A percentile compares a stretch with the other conserved stretches of the same genome.
These are phyloP conservation scores for Hypoxylon lienhwacheense DNA, from an alignment of 495 filamentous ascomycete genomes.

Conservation along the genomic window DNA sequence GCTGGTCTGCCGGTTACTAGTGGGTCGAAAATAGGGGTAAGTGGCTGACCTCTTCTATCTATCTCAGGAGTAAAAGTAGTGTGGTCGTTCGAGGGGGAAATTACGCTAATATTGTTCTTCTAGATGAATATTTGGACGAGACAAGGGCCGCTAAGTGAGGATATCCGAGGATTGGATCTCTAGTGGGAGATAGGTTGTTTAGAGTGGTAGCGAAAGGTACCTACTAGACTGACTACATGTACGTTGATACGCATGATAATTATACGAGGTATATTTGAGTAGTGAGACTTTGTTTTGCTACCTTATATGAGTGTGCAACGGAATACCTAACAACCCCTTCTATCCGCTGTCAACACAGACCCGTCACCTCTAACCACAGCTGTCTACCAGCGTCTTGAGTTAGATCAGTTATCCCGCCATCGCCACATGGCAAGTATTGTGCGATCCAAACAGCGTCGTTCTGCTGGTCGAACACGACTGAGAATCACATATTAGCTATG, in stretches of 20 bases:
- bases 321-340: too few relatives aligned
- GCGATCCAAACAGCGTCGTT: slow-evolving; percentile 50
- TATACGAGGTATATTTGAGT: too few relatives aligned
- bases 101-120: slow-evolving; percentile 5
- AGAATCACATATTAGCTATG: slow-evolving; percentile 3
- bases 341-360: slow-evolving; percentile 24
- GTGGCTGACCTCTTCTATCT: neutral
- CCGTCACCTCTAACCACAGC: slow-evolving; percentile 35
- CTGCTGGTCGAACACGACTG: slow-evolving; percentile 51
- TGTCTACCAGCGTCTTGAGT: slow-evolving; percentile 34
- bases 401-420: slow-evolving; percentile 31
- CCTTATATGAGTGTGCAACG: too few relatives aligned
- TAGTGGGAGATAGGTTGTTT: neutral
- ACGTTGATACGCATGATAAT: too few relatives aligned
- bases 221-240: too few relatives aligned
- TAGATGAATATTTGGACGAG: slow-evolving; percentile 75
- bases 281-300: too few relatives aligned
- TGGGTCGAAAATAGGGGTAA: slow-evolving; percentile 68
- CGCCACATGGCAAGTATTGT: slow-evolving; percentile 48
- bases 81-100: neutral
- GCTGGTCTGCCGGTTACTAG: slow-evolving; percentile 67
- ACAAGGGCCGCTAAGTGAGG: slow-evolving; percentile 41
- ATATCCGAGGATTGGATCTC: slow-evolving; percentile 40
- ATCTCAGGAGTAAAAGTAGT: neutral
- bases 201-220: too few relatives aligned